Base-by-base conservation (phyloP, 1,139 yeast species). In the Zygoascus sp. region DNA sequence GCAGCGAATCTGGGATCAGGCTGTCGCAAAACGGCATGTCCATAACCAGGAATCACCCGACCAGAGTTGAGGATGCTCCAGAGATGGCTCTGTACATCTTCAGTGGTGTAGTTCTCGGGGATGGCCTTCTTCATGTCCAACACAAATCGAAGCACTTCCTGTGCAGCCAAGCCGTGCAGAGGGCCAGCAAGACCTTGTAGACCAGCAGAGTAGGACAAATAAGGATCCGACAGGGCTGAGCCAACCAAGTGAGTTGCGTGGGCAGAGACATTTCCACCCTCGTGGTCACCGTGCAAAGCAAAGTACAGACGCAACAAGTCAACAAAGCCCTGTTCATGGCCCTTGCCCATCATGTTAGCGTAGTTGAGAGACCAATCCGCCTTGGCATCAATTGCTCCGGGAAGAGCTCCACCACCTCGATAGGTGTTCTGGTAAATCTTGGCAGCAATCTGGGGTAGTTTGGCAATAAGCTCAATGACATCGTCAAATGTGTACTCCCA, bases 1-100 rank as follows among this genome's bases (percentile, higher is more conserved):
- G 97, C 97, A 52, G 88, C 87, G 79, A 87, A 90, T 74, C 97
- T 82, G 65, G 97, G 97, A 71, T 90, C 97, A 40, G 97, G 87
- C 81, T 85, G 86, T 77, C 97, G 84, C 70, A 88, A 79, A 56
- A 88, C 96, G 54, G 96, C 97, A 69, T 88, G 97, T 63, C 97
- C 97, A 70, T 90, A 90, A 69, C 97, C 97, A 65, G 97, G 97
- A 62, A 90, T 89, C 62, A 90, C 97, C 72, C 96, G 82, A 64
- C 96, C 96, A 55, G 90, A 74, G 71, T 87, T 84, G 64, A 90
- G 80, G 50, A 95, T 83, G 51, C 83, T 83, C 97, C 97, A 89
- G 67, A 90, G 76, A 79, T 87, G 88, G 65, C 80, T 79, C 73
- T 83, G 90, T 60, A 90, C 83, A 45, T 58, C 64, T 67, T 76